phyloP scores from a whole-genome alignment of 805 yeast genomes.

The Hanseniaspora taiwanica region DNA sequence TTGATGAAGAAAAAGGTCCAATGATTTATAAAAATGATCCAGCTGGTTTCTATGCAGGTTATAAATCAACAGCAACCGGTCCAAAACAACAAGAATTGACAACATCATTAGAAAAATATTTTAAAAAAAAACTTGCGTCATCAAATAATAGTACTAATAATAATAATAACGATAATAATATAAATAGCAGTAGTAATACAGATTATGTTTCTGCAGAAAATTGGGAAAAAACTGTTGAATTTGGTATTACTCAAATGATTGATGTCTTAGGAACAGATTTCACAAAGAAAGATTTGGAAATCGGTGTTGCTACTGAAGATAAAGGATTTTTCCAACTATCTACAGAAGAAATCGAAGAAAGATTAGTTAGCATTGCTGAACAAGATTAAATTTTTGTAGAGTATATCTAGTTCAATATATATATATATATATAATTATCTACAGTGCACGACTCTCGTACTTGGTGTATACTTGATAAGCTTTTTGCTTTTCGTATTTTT shows the following conservation, averaged over 20 bases:
- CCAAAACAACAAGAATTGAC: constrained; percentile 95
- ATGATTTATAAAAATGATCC: constrained; percentile 89
- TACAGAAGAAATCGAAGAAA: constrained; percentile 85
- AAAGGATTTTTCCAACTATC: constrained; percentile 60
- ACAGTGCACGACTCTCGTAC: not conserved
- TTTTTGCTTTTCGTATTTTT: not conserved
- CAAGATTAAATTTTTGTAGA: constrained; percentile 54
- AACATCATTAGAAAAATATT: constrained; percentile 79
- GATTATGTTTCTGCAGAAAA: not conserved
- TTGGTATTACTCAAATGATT: constrained; percentile 75
- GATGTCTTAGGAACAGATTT: constrained; percentile 86
- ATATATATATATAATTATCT: not conserved
- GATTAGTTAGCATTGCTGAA: constrained; percentile 90
- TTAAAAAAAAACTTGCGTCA: too few species aligned
- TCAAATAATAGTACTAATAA: too few species aligned
- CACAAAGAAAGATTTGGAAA: constrained; percentile 83
- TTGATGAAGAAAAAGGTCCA: constrained; percentile 86
- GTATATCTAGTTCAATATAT: too few species aligned
- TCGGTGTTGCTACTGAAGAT: constrained; percentile 69
- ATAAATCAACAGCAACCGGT: constrained; percentile 87
- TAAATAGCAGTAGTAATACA: not conserved
- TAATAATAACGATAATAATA: constrained; percentile 8
- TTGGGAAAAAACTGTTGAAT: constrained; percentile 82
- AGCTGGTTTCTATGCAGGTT: constrained; percentile 88
- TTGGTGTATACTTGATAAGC: not conserved